Percentiles rank a stretch among this genome's conserved stretches.
phyloP scores from a whole-genome alignment of 371 early-diverging fungal species.

The Mucor racemosus region DNA sequence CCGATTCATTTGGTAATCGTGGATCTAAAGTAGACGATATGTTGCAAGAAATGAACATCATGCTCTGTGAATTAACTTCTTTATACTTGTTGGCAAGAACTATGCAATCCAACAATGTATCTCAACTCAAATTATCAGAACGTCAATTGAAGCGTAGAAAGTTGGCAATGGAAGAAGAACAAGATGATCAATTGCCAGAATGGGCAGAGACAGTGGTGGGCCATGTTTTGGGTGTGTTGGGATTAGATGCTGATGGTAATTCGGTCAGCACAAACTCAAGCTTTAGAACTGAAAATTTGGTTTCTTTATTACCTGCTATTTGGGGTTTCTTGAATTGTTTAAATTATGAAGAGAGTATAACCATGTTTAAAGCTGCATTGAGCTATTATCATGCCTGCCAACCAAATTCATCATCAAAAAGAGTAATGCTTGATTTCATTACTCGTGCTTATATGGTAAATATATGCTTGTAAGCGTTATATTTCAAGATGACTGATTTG shows the following conservation, averaged over 20 bases:
- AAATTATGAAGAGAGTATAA: conserved; percentile 38
- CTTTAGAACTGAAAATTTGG: conserved; percentile 57
- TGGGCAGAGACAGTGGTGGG: conserved; percentile 63
- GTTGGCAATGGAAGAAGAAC: conserved; percentile 21
- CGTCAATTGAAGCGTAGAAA: conserved; percentile 27
- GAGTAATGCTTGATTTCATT: conserved; percentile 47
- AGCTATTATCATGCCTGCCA: conserved; percentile 42
- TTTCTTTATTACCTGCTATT: conserved; percentile 59
- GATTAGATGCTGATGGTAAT: conserved; percentile 31
- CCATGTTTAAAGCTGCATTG: conserved; percentile 48
- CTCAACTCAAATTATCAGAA: conserved; percentile 6
- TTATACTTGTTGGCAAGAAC: conserved; percentile 57
- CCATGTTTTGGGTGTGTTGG: conserved; percentile 56
- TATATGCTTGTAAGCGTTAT: background rate
- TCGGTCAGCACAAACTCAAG: conserved; percentile 35
- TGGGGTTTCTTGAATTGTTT: conserved; percentile 66
- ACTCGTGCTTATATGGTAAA: conserved; percentile 44
- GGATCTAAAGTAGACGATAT: conserved; percentile 60
- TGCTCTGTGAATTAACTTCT: conserved; percentile 70
- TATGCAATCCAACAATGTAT: conserved; percentile 14
- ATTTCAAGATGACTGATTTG: background rate
- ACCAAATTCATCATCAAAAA: conserved; percentile 44
- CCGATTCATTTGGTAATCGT: conserved; percentile 49
- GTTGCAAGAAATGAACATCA: conserved; percentile 73
- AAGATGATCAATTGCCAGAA: conserved; percentile 36